Evolutionary conservation across 208 protist genomes (phyloP), one percentile per base, ranked within the genome.

Genomic region (Angomonas ambiguus): DNA sequence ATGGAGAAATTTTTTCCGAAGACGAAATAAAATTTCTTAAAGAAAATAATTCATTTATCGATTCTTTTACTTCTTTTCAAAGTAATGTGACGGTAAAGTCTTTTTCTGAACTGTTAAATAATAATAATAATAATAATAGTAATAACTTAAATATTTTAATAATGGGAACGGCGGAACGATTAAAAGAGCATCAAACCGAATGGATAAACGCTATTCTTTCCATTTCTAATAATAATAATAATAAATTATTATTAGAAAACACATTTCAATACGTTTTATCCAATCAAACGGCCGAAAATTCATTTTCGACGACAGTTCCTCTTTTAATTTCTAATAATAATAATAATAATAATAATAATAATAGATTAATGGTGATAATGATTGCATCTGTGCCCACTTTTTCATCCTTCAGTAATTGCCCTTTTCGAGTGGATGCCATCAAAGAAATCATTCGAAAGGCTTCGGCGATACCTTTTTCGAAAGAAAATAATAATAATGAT

Each of bases 11-110:
- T 11, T 8, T 45, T 45, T 45, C 16, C 11, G 38, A 45, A 45
- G 38, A 45, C 16, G 8, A n/a, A n/a, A 16, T n/a, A 45, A 45
- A 45, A 45, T n/a, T 45, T 45, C 8, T 45, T 8, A 45, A 45
- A 45, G 16, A 45, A n/a, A 45, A 45, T 45, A 45, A 45, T 45
- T 16, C 24, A 56, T 27, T 56, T 56, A 20, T 56, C 25, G 27
- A 56, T 56, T 27, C 6, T 56, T 56, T 56, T 56, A 28, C 25
- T 56, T 56, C 25, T 56, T 56, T 56, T 56, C 28, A 59, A 34
- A 30, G 53, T 59, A 34, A 6, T 4, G 4, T 30, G 6, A 34
- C 20, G 5, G 20, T 30, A 38, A 18, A 22, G 27, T 10, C 13
- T 30, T 16, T 59, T 30, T 59, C 53, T 33, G 22, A 10, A 6